Evolutionary conservation across 306 rosid species (phyloP).

Genomic region (Mimosa bimucronata): DNA sequence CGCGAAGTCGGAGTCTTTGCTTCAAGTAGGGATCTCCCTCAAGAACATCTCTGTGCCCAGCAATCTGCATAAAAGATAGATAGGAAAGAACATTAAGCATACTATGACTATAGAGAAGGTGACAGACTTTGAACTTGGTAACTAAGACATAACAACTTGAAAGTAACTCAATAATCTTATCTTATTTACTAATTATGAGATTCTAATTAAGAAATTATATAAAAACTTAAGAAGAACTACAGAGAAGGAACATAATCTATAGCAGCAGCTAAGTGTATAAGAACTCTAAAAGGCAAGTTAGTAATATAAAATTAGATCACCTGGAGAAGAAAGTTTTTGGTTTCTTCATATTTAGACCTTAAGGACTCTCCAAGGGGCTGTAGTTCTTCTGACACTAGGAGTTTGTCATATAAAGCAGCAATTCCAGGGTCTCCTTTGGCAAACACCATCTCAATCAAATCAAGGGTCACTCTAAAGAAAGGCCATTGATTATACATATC

Average conservation of each 20-base stretch:
- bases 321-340: background rate
- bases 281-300: no score
- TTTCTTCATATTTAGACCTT: background rate
- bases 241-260: no score
- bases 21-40: slow-evolving; percentile 94
- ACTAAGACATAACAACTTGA: no score
- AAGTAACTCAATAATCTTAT: no score
- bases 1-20: slow-evolving; percentile 88
- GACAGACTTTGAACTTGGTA: no score
- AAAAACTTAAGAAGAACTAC: no score
- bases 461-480: slow-evolving; percentile 10
- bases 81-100: background rate
- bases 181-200: no score
- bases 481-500: slow-evolving; percentile 14
- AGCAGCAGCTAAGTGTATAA: no score
- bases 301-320: no score
- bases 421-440: background rate
- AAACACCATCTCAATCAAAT: slow-evolving; percentile 1
- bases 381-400: background rate
- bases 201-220: no score
- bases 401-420: background rate
- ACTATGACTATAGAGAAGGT: background rate
- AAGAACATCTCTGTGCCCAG: slow-evolving; percentile 80
- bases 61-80: slow-evolving; percentile 56
- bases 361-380: background rate